Conservation (phyloP, 2,329 filamentous ascomycete genomes). For the Zalaria obscura region DNA sequence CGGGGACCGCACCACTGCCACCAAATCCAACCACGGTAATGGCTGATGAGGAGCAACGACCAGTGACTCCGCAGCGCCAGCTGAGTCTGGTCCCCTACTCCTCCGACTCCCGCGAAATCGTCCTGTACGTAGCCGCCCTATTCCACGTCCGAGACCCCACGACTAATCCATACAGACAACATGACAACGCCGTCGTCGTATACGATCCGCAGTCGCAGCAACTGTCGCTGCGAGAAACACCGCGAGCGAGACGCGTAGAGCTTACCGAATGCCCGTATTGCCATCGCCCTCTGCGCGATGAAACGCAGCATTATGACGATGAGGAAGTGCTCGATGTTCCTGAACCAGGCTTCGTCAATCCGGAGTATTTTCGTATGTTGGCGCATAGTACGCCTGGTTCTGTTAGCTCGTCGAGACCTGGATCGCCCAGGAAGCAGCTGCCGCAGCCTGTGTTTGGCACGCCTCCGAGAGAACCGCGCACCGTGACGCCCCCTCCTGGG, state of each 20-base stretch:
- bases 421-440: conserved; percentile 35
- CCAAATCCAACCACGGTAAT: conserved; percentile 8
- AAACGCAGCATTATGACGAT: conserved; percentile 18
- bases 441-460: conserved; percentile 17
- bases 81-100: conserved; percentile 68
- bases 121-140: conserved; percentile 47
- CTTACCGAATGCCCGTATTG: conserved; percentile 76
- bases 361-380: conserved; percentile 92
- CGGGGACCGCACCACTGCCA: conserved; percentile 3
- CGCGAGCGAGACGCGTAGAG: conserved; percentile 37
- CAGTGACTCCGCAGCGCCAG: conserved; percentile 14
- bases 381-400: conserved; percentile 42
- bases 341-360: conserved; percentile 63
- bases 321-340: conserved; percentile 21
- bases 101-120: conserved; percentile 61
- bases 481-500: conserved; percentile 29
- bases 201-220: conserved; percentile 75
- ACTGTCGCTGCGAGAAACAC: conserved; percentile 61
- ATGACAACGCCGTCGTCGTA: conserved; percentile 83
- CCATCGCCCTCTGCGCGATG: conserved; percentile 53
- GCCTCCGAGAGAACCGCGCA: conserved; percentile 11
- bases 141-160: conserved; percentile 4
- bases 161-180: conserved; percentile 46
- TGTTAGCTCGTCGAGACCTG: conserved; percentile 30
- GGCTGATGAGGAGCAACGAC: conserved; percentile 15